Percentiles rank a stretch among this genome's conserved stretches.
Conservation (phyloP, 2,329 filamentous ascomycete genomes). For the Ambrosiella beaveri region DNA sequence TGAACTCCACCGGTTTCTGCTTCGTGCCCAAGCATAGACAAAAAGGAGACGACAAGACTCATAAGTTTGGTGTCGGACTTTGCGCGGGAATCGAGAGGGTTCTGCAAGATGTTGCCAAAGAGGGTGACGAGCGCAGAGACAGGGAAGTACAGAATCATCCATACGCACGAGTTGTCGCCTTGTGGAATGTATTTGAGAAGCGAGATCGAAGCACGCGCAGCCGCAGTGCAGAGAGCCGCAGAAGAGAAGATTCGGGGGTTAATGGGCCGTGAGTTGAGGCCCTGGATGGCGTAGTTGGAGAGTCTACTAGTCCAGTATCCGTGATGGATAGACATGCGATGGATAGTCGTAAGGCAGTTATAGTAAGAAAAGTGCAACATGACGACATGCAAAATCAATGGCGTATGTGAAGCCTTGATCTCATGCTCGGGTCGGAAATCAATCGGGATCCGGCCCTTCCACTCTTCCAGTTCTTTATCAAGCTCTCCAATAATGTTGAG, state of each 20-base stretch:
- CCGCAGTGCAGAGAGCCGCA: constrained; percentile 78
- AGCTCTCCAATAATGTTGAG: constrained; percentile 92
- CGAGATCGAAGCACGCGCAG: constrained; percentile 81
- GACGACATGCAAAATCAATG: constrained; percentile 84
- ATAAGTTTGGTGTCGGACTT: constrained; percentile 81
- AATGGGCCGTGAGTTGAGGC: constrained; percentile 72
- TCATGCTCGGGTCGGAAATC: constrained; percentile 96
- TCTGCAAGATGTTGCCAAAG: constrained; percentile 92
- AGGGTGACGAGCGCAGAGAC: constrained; percentile 87
- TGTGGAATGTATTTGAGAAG: constrained; percentile 92
- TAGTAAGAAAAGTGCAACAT: constrained; percentile 95
- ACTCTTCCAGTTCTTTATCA: constrained; percentile 75
- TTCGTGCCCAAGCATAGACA: constrained; percentile 76
- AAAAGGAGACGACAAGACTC: constrained; percentile 80
- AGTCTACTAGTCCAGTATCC: constrained; percentile 95
- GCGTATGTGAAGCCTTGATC: constrained; percentile 82
- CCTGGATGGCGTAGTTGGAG: constrained; percentile 89
- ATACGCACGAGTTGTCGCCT: constrained; percentile 86
- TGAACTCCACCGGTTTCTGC: constrained; percentile 80
- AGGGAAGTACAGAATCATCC: constrained; percentile 93
- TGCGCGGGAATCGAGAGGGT: constrained; percentile 75
- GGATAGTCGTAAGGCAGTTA: constrained; percentile 92
- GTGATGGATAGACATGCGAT: constrained; percentile 95
- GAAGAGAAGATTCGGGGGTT: constrained; percentile 93
- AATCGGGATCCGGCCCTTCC: constrained; percentile 89